Evolutionary conservation across 768 basidiomycete species (phyloP).

Genomic region (Boletales sp.): DNA sequence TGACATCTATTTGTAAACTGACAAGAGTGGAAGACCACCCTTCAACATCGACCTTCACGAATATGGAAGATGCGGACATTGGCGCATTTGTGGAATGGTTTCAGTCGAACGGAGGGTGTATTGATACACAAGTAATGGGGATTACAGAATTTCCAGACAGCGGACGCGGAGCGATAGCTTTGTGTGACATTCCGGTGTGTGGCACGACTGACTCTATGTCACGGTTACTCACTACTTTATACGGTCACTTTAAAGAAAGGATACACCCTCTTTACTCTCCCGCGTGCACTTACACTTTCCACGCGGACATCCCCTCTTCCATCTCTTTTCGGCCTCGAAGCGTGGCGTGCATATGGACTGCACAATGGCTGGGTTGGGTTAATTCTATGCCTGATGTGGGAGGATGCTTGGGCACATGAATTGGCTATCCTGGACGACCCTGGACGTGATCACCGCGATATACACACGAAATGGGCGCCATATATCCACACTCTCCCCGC

Average conservation of each 20-base stretch:
- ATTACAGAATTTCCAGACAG: constrained; percentile 46
- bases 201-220: neutral
- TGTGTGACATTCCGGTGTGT: constrained; percentile 68
- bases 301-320: constrained; percentile 72
- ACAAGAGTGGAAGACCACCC: neutral
- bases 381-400: constrained; percentile 97
- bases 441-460: neutral
- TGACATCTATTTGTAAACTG: constrained; percentile 4
- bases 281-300: constrained; percentile 72
- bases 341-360: constrained; percentile 61
- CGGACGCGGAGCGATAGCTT: constrained; percentile 74
- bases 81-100: constrained; percentile 59
- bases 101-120: constrained; percentile 40
- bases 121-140: constrained; percentile 48
- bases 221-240: neutral
- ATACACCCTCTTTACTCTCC: constrained; percentile 77
- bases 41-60: neutral
- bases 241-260: constrained; percentile 48
- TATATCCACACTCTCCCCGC: constrained; percentile 51
- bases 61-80: constrained; percentile 12
- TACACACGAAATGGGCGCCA: constrained; percentile 18
- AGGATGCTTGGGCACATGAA: constrained; percentile 62
- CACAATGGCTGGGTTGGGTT: constrained; percentile 80
- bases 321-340: constrained; percentile 49
- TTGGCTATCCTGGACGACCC: constrained; percentile 42